Evolutionary conservation across 2,329 filamentous ascomycete genomes (phyloP), one percentile per base, ranked within the genome.

Genomic region (Colletotrichum sojae): DNA sequence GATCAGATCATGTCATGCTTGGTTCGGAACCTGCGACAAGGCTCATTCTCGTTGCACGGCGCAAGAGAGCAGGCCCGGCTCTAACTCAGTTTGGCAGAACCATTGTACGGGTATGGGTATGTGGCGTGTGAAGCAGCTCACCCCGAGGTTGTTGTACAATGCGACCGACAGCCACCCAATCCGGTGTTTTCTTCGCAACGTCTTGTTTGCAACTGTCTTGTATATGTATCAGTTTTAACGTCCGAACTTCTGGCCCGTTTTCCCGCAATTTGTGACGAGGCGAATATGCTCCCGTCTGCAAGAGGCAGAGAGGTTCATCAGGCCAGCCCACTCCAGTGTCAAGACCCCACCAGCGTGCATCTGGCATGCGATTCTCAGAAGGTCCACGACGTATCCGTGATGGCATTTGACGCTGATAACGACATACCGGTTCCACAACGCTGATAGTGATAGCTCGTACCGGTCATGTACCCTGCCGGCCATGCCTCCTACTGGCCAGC

Each of bases 361-460:
- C 40, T 45, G 49, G 62, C 61, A 69, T 69, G 66, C 61, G 63
- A 59, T 60, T 66, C 18, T 66, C 36, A 27, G 20, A 53, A 18
- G 66, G 62, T 20, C 48, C 61, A 66, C 66, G 66, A 66, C 66
- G 66, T 69, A 60, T 69, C 16, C 51, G 55, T 69, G 66, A 69
- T 69, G 66, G 62, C 62, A 66, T 69, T 58, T 57, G 61, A 40
- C 39, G 55, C 62, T 36, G 62, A 66, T 69, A 69, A 60, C 66
- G 54, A 69, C 49, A 66, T 52, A 43, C 22, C 49, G 62, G 67
- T 51, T 52, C 67, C 67, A 66, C 67, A 45, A 58, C 6, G 63
- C 54, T 46, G 36, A 51, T 46, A 36, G 6, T 45, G 55, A 46
- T 56, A 51, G 51, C 48, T 55, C 46, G 31, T 48, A 58, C 54